Evolutionary conservation across 1,284 basidiomycete genomes (phyloP), one percentile per base, ranked within the genome.

Genomic region (Erythrobasidium hasegawianum): DNA sequence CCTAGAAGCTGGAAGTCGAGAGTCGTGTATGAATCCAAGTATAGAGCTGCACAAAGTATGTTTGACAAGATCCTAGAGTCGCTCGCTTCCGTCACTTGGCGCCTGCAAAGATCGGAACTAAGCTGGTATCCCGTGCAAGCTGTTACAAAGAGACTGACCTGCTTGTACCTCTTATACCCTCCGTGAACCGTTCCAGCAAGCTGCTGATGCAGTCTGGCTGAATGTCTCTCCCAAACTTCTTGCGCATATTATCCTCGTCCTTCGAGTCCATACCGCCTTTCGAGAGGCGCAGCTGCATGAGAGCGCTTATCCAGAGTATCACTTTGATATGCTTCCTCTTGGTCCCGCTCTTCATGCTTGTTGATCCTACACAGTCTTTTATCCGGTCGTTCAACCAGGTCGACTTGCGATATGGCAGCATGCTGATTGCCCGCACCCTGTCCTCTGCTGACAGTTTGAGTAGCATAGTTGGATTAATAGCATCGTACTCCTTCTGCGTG

Each of bases 1-100:
- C 90, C 87, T 41, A 94, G 79, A 45, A 82, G 75, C 1, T 81
- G 79, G 0, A 85, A 81, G 70, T 94, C 86, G 1, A 65, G 56
- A n/a, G 41, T 38, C 41, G 16, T 52, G 45, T 39, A 65, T 1
- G 41, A 83, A 71, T 95, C 90, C 9, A 90, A 76, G 45, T 83
- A 84, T 26, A 95, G 82, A 74, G 87, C 89, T 0, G 93, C 79
- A 0, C 88, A 85, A 70, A 92, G 87, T 74, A 91, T 83, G 74
- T 90, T 84, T 1, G 87, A 84, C 53, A 91, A 77, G 1, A 95
- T 80, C 72, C 83, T 84, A 3, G 86, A 86, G 74, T 87, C 83
- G 40, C 82, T 86, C 62, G 84, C 81, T 2, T 85, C 81, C 1
- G 92, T 95, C 38, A 85, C 80, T 59, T 83, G 81, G n/a, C 83